Evolutionary conservation across 1,139 yeast species (phyloP).

Genomic region (Geotrichum klebahnii): DNA sequence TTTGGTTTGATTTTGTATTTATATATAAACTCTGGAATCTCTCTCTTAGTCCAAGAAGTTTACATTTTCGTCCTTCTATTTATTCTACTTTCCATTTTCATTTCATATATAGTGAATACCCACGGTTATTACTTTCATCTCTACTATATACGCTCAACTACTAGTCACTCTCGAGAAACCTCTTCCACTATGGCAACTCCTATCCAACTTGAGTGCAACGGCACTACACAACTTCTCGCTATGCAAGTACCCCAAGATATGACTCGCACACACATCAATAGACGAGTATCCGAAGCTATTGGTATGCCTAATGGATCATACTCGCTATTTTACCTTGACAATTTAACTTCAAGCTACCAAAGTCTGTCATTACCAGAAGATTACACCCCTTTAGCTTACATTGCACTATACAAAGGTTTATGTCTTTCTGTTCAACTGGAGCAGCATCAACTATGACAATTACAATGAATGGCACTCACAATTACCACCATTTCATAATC

Average conservation of each 20-base stretch:
- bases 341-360: constrained; percentile 9
- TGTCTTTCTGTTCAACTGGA: constrained; percentile 1
- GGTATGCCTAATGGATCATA: constrained; percentile 11
- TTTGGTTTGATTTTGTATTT: too few relatives aligned
- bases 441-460: too few relatives aligned
- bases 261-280: constrained; percentile 10
- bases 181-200: not conserved
- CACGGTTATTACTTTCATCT: too few relatives aligned
- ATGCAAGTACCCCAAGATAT: constrained; percentile 14
- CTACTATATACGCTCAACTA: too few relatives aligned
- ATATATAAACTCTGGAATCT: too few relatives aligned
- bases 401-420: constrained; percentile 11
- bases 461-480: too few relatives aligned
- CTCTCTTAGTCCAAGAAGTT: too few relatives aligned
- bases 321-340: constrained; percentile 9
- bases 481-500: too few relatives aligned
- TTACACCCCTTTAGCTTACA: constrained; percentile 12
- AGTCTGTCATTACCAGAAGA: constrained; percentile 8
- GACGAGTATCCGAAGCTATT: constrained; percentile 5
- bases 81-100: too few relatives aligned
- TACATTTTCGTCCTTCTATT: too few relatives aligned
- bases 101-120: too few relatives aligned
- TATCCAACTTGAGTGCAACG: constrained; percentile 7
- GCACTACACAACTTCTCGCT: constrained; percentile 2
- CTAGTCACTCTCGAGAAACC: too few relatives aligned